Percentiles rank a stretch among this genome's conserved stretches.
Evolutionary conservation across 495 filamentous ascomycete species (phyloP).

Genomic region (Penicillium parvum): DNA sequence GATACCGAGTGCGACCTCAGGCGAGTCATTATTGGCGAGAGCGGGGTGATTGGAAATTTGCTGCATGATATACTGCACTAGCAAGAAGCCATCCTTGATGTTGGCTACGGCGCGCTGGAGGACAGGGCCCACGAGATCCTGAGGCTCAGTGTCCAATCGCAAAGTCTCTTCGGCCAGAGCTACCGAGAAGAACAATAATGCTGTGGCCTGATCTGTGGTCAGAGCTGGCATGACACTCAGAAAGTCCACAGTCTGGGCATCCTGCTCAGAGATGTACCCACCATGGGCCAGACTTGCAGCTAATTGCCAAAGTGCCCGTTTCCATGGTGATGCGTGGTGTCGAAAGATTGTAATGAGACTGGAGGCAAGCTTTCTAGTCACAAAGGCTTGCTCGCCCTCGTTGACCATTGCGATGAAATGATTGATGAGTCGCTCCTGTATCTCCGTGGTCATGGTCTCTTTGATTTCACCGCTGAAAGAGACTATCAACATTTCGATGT

Average conservation of each 20-base stretch:
- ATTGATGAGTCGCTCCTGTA: constrained; percentile 65
- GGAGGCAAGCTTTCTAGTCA: constrained; percentile 77
- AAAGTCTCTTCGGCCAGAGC: constrained; percentile 67
- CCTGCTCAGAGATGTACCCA: constrained; percentile 46
- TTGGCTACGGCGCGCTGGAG: constrained; percentile 25
- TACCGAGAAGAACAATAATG: constrained; percentile 67
- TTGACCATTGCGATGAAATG: constrained; percentile 60
- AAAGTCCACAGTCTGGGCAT: constrained; percentile 48
- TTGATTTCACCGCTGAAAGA: constrained; percentile 55
- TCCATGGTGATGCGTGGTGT: constrained; percentile 65
- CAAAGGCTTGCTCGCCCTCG: constrained; percentile 56
- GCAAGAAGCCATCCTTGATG: constrained; percentile 33
- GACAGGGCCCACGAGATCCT: constrained; percentile 11
- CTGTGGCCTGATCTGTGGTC: constrained; percentile 49
- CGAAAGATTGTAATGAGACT: constrained; percentile 77
- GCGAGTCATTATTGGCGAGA: constrained; percentile 15
- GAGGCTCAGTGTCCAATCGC: constrained; percentile 19
- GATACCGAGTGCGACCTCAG: constrained; percentile 19
- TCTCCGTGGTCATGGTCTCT: constrained; percentile 54
- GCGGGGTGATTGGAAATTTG: constrained; percentile 28
- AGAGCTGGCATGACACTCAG: constrained; percentile 45
- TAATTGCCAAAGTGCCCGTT: constrained; percentile 63
- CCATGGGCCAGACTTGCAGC: constrained; percentile 54
- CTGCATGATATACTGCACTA: constrained; percentile 35
- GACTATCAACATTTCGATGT: too few relatives aligned